phyloP scores from a whole-genome alignment of 495 filamentous ascomycete genomes.

The Cercophora scortea region DNA sequence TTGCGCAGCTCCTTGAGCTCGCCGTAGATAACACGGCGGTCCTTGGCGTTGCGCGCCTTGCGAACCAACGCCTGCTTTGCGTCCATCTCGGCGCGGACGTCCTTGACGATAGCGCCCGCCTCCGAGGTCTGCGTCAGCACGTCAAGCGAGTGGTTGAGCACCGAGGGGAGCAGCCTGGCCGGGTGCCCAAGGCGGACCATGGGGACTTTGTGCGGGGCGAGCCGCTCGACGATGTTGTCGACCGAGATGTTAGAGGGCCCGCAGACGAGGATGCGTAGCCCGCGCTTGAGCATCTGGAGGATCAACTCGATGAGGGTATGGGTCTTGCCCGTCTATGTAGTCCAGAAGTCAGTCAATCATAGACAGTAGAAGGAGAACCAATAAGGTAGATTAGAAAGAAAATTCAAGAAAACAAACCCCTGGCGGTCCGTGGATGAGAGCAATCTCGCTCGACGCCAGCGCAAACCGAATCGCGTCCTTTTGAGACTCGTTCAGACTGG shows the following conservation, averaged over 20 bases:
- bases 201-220: constrained; percentile 73
- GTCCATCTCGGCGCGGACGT: constrained; percentile 90
- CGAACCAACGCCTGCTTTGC: constrained; percentile 79
- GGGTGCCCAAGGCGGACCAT: constrained; percentile 90
- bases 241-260: constrained; percentile 95
- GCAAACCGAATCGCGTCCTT: constrained; percentile 89
- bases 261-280: constrained; percentile 77
- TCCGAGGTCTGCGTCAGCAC: constrained; percentile 88
- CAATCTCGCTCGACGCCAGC: constrained; percentile 72
- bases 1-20: constrained; percentile 79
- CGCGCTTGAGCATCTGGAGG: constrained; percentile 66
- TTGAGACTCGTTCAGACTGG: constrained; percentile 78
- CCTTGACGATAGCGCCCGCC: constrained; percentile 81
- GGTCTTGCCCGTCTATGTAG: constrained; percentile 74
- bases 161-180: constrained; percentile 79
- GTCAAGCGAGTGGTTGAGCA: constrained; percentile 84
- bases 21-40: constrained; percentile 73
- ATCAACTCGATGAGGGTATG: constrained; percentile 96
- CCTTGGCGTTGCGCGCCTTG: constrained; percentile 74
- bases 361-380: background rate
- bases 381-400: constrained; percentile 1
- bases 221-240: constrained; percentile 96
- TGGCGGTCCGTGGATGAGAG: constrained; percentile 90
- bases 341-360: background rate
- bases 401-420: constrained; percentile 44